Conservation (phyloP, 768 basidiomycete species). For the Crepidotus variabilis region DNA sequence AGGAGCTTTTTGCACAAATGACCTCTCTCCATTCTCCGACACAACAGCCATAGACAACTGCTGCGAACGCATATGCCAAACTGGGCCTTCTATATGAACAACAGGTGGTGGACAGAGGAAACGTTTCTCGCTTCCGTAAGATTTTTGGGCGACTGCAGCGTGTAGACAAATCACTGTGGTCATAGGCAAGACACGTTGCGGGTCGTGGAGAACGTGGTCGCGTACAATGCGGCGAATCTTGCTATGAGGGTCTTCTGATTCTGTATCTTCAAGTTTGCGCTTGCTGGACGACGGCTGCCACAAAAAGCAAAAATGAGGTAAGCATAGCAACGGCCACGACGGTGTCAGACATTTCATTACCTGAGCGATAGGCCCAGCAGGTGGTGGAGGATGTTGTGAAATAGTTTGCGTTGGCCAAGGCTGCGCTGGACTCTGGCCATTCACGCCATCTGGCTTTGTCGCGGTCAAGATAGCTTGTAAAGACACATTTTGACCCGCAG, state of each 20-base stretch:
- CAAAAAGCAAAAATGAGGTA: neutral
- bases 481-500: slow-evolving; percentile 41
- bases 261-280: slow-evolving; percentile 70
- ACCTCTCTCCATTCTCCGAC: slow-evolving; percentile 77
- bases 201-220: slow-evolving; percentile 77
- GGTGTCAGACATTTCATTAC: slow-evolving; percentile 7
- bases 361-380: slow-evolving; percentile 19
- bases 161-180: slow-evolving; percentile 88
- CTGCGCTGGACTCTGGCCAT: slow-evolving; percentile 39
- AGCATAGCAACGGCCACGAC: too few relatives aligned
- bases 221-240: slow-evolving; percentile 85
- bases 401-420: slow-evolving; percentile 31
- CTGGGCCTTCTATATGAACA: slow-evolving; percentile 88
- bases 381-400: slow-evolving; percentile 23
- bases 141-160: slow-evolving; percentile 93
- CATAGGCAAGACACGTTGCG: slow-evolving; percentile 77
- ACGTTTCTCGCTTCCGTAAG: slow-evolving; percentile 93
- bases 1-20: slow-evolving; percentile 80
- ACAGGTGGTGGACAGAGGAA: slow-evolving; percentile 93
- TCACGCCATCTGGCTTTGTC: slow-evolving; percentile 36
- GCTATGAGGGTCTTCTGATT: slow-evolving; percentile 61
- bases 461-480: slow-evolving; percentile 53
- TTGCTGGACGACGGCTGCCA: slow-evolving; percentile 49
- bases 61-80: slow-evolving; percentile 78
- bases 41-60: slow-evolving; percentile 85